Conservation (phyloP, 1,284 basidiomycete species). For the Leccinum fallax region DNA sequence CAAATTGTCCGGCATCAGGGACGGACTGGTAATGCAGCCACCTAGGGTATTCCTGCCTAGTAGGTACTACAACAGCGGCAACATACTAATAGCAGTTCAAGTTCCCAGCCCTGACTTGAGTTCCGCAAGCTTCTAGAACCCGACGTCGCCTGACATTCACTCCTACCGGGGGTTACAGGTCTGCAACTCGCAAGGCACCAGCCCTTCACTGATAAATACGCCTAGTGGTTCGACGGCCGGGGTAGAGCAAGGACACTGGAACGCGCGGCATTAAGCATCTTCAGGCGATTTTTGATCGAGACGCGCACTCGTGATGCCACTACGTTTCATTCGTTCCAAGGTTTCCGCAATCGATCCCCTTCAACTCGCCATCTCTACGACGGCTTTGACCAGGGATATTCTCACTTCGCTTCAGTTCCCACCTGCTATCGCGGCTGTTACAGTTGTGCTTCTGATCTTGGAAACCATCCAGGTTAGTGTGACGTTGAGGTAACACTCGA, state of each 20-base stretch:
- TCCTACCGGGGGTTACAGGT: too few relatives aligned
- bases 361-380: conserved; percentile 27
- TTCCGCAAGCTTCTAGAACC: too few relatives aligned
- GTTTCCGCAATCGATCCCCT: conserved; percentile 22
- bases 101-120: too few relatives aligned
- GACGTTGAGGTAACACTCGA: not conserved
- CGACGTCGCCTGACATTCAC: too few relatives aligned
- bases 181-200: not conserved
- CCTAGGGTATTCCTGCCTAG: too few relatives aligned
- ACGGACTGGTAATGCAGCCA: too few relatives aligned
- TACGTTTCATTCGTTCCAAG: conserved; percentile 33
- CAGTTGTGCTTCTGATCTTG: conserved; percentile 46
- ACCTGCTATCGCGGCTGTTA: conserved; percentile 44
- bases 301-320: conserved; percentile 21
- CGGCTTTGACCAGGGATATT: conserved; percentile 25
- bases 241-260: not conserved
- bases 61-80: too few relatives aligned
- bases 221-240: not conserved
- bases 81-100: too few relatives aligned
- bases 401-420: conserved; percentile 41
- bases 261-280: not conserved
- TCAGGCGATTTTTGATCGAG: not conserved
- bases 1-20: too few relatives aligned
- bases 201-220: not conserved
- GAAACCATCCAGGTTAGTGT: conserved; percentile 48